Base-by-base conservation (phyloP, 1,284 basidiomycete species). In the Ustilago sp. region DNA sequence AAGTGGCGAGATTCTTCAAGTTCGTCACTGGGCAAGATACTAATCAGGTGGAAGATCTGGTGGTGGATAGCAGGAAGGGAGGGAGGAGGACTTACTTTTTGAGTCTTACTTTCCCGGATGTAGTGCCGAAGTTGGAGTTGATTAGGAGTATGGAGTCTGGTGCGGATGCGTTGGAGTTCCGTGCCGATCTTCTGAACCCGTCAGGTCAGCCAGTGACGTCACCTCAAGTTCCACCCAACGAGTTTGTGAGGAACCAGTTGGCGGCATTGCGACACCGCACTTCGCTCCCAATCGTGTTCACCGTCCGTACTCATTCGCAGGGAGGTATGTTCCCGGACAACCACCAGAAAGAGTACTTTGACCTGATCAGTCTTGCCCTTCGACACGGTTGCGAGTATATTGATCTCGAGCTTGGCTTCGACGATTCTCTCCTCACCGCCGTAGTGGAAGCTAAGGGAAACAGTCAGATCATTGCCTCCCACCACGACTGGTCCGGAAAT, bases 241-340 rank as follows among this genome's bases (percentile, higher is more conserved):
- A 89, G 0, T 97, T 94, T 84, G 94, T 98, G 47, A 89, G 91
- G 13, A 89, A 90, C 51, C 97, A 99, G 85, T 88, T 99, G 48
- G 90, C 93, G 0, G 90, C 91, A 1, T 88, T 99, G 12, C 91
- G 94, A 48, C 91, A 92, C 59, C 89, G 89, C 13, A 93, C 94
- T 0, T 88, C 89, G 2, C 89, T 99, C 3, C 96, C 97, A 0
- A 91, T 98, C 76, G 92, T 99, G 63, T 98, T 92, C 88, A 97
- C 95, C 0, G 93, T 97, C 32, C 89, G 96, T 31, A 95, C 94
- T 3, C 89, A 90, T 35, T 90, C 92, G 1, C 95, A 99, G 86
- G 96, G 96, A 48, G 96, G 97, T 7, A 90, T 92, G 52, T 96
- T 95, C 89, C 95, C 95, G 0, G 93, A 96, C 81, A 88, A 89